Conservation (phyloP, 805 yeast genomes). For the Metschnikowia shivogae region DNA sequence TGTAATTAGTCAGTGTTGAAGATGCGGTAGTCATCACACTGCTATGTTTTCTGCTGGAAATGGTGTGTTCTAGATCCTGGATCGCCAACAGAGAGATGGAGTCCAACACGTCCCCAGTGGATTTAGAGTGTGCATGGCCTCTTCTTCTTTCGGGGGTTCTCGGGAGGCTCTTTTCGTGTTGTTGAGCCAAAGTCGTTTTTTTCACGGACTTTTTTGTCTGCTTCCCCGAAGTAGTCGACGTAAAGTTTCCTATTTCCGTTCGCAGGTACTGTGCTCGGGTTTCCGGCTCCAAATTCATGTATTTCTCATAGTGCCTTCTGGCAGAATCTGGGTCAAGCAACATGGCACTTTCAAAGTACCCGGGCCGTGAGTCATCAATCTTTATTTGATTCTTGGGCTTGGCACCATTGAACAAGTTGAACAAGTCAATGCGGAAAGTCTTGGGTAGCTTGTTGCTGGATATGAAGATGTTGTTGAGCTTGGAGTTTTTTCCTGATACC, state of each 20-base stretch:
- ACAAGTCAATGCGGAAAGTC: constrained; percentile 49
- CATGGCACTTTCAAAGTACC: constrained; percentile 55
- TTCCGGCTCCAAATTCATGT: constrained; percentile 12
- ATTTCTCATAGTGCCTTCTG: constrained; percentile 39
- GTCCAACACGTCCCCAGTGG: constrained; percentile 15
- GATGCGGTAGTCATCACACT: constrained; percentile 19
- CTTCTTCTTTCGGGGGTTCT: constrained; percentile 3
- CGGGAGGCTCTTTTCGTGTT: background rate
- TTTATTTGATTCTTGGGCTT: constrained; percentile 44
- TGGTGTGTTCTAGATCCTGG: constrained; percentile 14
- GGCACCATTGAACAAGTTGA: constrained; percentile 54
- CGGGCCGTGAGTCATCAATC: constrained; percentile 59
- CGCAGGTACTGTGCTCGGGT: background rate
- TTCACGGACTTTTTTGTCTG: too few relatives aligned
- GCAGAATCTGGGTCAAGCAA: constrained; percentile 49
- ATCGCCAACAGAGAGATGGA: constrained; percentile 14
- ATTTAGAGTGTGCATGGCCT: constrained; percentile 11
- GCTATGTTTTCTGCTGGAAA: constrained; percentile 14
- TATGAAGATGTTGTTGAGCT: constrained; percentile 38
- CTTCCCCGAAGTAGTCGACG: too few relatives aligned
- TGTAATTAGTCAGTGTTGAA: constrained; percentile 12
- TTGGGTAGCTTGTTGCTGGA: constrained; percentile 42
- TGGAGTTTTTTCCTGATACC: constrained; percentile 27
- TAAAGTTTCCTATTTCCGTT: too few relatives aligned
- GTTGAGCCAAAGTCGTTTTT: too few relatives aligned